These are phyloP conservation scores for Saprolegnia parasitica DNA, from an alignment of 352 stramenopile genomes.

Conservation along the genomic window DNA sequence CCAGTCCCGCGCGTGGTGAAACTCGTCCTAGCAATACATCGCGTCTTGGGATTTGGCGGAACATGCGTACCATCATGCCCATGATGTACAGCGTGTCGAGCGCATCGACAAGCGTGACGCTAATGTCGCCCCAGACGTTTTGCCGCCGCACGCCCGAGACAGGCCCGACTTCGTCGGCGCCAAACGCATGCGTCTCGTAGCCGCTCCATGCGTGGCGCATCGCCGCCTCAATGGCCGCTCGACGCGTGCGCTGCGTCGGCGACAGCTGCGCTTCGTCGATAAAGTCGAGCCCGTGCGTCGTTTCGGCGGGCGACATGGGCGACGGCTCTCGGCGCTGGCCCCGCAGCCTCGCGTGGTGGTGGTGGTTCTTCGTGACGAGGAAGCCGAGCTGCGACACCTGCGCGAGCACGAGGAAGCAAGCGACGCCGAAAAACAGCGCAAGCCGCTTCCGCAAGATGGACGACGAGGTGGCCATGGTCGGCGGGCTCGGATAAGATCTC, in stretches of 20 bases:
- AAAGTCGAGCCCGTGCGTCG: not conserved
- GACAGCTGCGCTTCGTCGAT: not conserved
- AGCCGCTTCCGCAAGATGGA: conserved; percentile 11
- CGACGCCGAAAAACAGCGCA: not conserved
- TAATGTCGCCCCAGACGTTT: conserved; percentile 88
- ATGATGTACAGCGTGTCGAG: conserved; percentile 98
- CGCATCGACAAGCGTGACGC: conserved; percentile 89
- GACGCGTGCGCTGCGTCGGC: conserved; percentile 31
- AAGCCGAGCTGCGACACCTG: not conserved
- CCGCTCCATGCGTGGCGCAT: conserved; percentile 79
- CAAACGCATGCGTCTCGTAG: conserved; percentile 94
- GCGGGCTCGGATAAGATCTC: not conserved
- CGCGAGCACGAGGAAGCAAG: not conserved
- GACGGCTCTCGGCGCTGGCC: not conserved
- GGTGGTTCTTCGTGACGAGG: not conserved
- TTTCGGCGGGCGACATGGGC: not conserved
- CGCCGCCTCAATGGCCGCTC: conserved; percentile 44
- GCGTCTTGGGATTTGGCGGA: not conserved
- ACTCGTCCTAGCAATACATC: conserved; percentile 80
- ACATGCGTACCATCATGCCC: conserved; percentile 44
- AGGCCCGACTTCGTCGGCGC: conserved; percentile 92
- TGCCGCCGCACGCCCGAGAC: conserved; percentile 52
- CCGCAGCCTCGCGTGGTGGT: not conserved
- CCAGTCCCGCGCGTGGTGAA: conserved; percentile 85
- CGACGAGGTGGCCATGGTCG: not conserved